phyloP scores from a whole-genome alignment of 768 basidiomycete species.

The Tricholoma furcatifolium region DNA sequence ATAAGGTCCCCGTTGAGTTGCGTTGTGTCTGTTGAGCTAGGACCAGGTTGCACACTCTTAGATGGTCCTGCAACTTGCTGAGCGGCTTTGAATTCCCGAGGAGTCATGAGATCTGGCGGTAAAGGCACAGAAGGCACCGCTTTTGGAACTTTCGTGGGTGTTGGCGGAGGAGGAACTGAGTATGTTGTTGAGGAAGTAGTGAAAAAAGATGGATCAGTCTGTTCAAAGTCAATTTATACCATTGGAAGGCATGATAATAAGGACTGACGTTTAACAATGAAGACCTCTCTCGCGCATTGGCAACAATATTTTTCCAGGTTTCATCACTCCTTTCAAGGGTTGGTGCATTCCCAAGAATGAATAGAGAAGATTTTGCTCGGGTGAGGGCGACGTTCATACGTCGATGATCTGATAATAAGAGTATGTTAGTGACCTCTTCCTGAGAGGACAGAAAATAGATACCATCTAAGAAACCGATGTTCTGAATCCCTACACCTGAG shows the following conservation, averaged over 20 bases:
- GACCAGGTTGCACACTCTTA: not conserved
- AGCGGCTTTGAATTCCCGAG: slow-evolving; percentile 16
- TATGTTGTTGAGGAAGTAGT: slow-evolving; percentile 13
- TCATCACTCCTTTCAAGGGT: slow-evolving; percentile 86
- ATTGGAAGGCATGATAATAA: not conserved
- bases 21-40: not conserved
- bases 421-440: not conserved
- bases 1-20: slow-evolving; percentile 18
- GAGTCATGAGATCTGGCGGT: slow-evolving; percentile 19
- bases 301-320: slow-evolving; percentile 76
- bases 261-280: slow-evolving; percentile 58
- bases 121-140: slow-evolving; percentile 8
- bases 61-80: slow-evolving; percentile 3
- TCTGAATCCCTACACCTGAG: slow-evolving; percentile 79
- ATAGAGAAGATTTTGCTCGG: slow-evolving; percentile 92
- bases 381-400: slow-evolving; percentile 99
- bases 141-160: slow-evolving; percentile 12
- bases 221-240: not conserved
- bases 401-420: slow-evolving; percentile 54
- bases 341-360: slow-evolving; percentile 86
- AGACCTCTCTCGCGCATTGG: slow-evolving; percentile 68
- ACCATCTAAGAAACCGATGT: slow-evolving; percentile 90
- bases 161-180: slow-evolving; percentile 19
- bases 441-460: slow-evolving; percentile 5
- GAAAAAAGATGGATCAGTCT: slow-evolving; percentile 28